phyloP scores from a whole-genome alignment of 1,284 basidiomycete species.

The Ceratobasidium theobromae region DNA sequence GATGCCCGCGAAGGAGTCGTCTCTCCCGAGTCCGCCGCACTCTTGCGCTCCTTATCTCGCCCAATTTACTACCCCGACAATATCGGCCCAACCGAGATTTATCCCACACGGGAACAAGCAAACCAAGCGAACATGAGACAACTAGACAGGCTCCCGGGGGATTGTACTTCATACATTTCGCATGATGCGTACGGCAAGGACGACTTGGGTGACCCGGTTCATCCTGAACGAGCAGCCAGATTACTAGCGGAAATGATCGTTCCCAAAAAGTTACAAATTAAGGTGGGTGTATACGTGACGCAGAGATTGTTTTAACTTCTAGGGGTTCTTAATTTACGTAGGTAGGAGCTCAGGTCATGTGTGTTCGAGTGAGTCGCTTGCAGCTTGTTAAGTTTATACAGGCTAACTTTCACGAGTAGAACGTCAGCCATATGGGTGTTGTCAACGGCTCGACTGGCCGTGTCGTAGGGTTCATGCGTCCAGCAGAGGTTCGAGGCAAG shows the following conservation, averaged over 20 bases:
- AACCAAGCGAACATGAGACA: slow-evolving; percentile 30
- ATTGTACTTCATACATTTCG: background rate
- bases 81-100: slow-evolving; percentile 34
- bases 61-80: slow-evolving; percentile 30
- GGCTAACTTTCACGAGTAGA: background rate
- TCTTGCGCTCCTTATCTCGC: slow-evolving; percentile 18
- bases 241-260: slow-evolving; percentile 42
- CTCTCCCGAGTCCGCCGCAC: background rate
- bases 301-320: background rate
- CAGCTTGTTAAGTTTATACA: background rate
- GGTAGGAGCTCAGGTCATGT: slow-evolving; percentile 35
- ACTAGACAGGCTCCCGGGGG: slow-evolving; percentile 8
- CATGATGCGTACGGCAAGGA: slow-evolving; percentile 40
- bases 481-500: background rate
- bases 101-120: slow-evolving; percentile 26
- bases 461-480: slow-evolving; percentile 30
- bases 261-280: slow-evolving; percentile 11
- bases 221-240: slow-evolving; percentile 37
- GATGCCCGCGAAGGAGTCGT: slow-evolving; percentile 32
- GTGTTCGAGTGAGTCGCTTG: slow-evolving; percentile 27
- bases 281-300: slow-evolving; percentile 12
- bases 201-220: slow-evolving; percentile 36
- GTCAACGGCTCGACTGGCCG: slow-evolving; percentile 33
- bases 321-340: background rate
- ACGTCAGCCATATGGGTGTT: background rate